Evolutionary conservation across 169 alveolate genomes (phyloP), one percentile per base, ranked within the genome.

Genomic region (Plasmodium blacklocki): DNA sequence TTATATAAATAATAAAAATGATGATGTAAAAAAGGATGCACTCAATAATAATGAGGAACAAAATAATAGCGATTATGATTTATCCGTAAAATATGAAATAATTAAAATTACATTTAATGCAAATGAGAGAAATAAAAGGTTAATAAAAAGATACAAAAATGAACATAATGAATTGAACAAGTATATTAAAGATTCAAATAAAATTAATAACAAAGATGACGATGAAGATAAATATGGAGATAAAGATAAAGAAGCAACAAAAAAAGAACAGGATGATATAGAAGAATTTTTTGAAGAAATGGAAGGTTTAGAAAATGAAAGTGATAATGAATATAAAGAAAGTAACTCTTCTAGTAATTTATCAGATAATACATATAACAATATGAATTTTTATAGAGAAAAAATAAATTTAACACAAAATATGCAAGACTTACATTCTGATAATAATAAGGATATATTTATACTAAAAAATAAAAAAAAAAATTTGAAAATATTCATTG

Each of bases 341-440:
- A 26, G 67, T n/a, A 64, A 52, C 45, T 78, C 89, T 6, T 32
- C 67, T 14, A 78, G 89, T 45, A 76, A 78, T 45, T 21, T 78
- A 52, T 64, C 78, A 2, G 80, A 78, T 12, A 52, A 23, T 43
- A 39, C 68, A 58, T 78, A 66, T 19, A 71, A 78, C 2, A 64
- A 78, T 66, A 78, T 78, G 64, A 78, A 52, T 45, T 78, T 78
- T 47, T 78, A 78, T 58, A 78, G 76, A 78, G 67, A 78, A 2
- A 78, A 64, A 66, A 78, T 78, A 43, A 64, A 15, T 32, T 47
- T 78, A 15, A 64, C 89, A 9, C 64, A 45, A 32, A 14, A 47
- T 32, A 21, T 59, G 23, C 47, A 78, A 8, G 78, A 64, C 0
- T 18, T 6, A 21, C 12, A 11, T n/a, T n/a, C 32, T 1, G 39